phyloP scores from a whole-genome alignment of 345 rosid genomes.

The Pugionium cornutum region DNA sequence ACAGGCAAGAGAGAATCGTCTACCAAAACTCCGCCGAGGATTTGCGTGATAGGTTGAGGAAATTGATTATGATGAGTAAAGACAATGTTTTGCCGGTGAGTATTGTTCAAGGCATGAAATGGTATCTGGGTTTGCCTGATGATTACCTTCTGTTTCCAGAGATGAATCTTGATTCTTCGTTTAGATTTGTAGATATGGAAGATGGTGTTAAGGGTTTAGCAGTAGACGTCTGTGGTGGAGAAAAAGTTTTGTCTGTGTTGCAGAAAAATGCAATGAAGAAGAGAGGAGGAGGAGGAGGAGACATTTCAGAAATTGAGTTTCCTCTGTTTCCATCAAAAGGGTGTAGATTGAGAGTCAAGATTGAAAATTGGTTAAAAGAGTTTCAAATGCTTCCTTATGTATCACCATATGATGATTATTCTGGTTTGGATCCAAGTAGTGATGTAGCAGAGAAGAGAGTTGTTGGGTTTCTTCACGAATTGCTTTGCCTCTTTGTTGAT shows the following conservation, averaged over 20 bases:
- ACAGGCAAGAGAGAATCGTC: conserved; percentile 53
- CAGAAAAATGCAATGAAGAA: conserved; percentile 61
- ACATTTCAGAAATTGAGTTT: conserved; percentile 49
- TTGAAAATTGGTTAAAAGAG: conserved; percentile 66
- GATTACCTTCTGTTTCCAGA: conserved; percentile 51
- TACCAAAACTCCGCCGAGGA: conserved; percentile 53
- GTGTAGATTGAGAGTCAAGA: conserved; percentile 67
- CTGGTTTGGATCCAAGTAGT: conserved; percentile 60
- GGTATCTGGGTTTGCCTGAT: conserved; percentile 84
- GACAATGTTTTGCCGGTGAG: conserved; percentile 67
- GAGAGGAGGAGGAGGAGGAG: conserved; percentile 34
- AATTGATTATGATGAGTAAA: conserved; percentile 69
- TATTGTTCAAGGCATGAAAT: conserved; percentile 74
- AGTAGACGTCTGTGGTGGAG: conserved; percentile 42
- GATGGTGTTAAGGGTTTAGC: conserved; percentile 72
- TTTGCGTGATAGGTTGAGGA: conserved; percentile 59
- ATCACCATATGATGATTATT: conserved; percentile 77
- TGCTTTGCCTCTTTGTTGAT: conserved; percentile 81
- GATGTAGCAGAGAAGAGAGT: conserved; percentile 84
- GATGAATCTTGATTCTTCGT: conserved; percentile 47
- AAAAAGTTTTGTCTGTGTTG: conserved; percentile 51
- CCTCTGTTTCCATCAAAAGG: conserved; percentile 85
- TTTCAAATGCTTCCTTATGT: conserved; percentile 74
- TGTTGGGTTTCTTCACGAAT: conserved; percentile 81
- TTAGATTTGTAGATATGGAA: conserved; percentile 67